phyloP scores from a whole-genome alignment of 371 early-diverging fungal genomes.

The Zychaea mexicana region DNA sequence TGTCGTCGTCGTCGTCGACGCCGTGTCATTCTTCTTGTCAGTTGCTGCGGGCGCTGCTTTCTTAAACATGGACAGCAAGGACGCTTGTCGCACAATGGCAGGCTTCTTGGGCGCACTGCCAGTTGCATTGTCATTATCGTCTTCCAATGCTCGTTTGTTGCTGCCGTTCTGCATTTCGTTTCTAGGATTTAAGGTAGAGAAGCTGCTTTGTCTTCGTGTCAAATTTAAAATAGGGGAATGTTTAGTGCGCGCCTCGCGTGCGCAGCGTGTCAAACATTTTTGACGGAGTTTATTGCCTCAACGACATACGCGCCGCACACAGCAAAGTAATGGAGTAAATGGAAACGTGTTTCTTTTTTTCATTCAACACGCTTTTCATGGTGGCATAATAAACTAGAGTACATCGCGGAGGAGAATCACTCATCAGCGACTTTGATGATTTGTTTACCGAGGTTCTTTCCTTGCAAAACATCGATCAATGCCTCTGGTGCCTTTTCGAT shows the following conservation, averaged over 20 bases:
- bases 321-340: too few species aligned
- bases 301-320: too few species aligned
- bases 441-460: conserved; percentile 86
- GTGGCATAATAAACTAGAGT: too few species aligned
- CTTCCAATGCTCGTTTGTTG: conserved; percentile 17
- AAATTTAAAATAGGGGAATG: not conserved
- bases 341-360: too few species aligned
- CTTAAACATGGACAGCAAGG: conserved; percentile 41
- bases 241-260: too few species aligned
- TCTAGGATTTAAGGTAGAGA: not conserved
- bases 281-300: too few species aligned
- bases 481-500: conserved; percentile 81
- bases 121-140: conserved; percentile 5
- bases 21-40: conserved; percentile 3
- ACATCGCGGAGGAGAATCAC: too few species aligned
- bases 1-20: not conserved
- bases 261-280: too few species aligned
- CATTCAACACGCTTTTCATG: too few species aligned
- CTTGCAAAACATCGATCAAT: conserved; percentile 75
- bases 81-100: conserved; percentile 23
- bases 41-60: not conserved
- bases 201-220: not conserved
- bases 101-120: conserved; percentile 12
- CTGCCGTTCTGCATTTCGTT: conserved; percentile 22
- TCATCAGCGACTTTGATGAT: conserved; percentile 68